Percentiles rank a stretch among this genome's conserved stretches.
phyloP scores from a whole-genome alignment of 768 basidiomycete genomes.

The Boletus subcaerulescens region DNA sequence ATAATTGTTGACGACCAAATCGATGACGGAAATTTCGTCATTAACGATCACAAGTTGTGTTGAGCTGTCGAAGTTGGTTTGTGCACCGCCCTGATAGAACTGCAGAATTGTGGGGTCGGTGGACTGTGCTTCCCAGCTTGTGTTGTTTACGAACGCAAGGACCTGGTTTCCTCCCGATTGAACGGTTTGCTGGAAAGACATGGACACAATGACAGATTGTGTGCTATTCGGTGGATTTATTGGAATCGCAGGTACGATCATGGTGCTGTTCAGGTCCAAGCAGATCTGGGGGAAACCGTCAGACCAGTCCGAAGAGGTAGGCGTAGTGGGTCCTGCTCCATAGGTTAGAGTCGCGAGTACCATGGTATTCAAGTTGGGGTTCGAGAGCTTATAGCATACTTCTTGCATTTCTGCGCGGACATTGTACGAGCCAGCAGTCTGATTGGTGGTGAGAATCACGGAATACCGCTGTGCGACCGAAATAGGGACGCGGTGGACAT shows the following conservation, averaged over 20 bases:
- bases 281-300: slow-evolving; percentile 23
- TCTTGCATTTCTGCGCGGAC: slow-evolving; percentile 39
- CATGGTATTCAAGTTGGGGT: slow-evolving; percentile 27
- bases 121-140: slow-evolving; percentile 25
- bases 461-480: slow-evolving; percentile 50
- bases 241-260: slow-evolving; percentile 26
- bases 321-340: slow-evolving; percentile 23
- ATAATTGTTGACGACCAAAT: slow-evolving; percentile 21
- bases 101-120: slow-evolving; percentile 31
- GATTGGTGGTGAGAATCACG: slow-evolving; percentile 43
- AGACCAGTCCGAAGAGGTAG: slow-evolving; percentile 27
- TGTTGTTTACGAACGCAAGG: slow-evolving; percentile 26
- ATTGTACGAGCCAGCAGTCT: slow-evolving; percentile 33
- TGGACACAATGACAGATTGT: slow-evolving; percentile 10
- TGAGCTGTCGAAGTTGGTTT: slow-evolving; percentile 23
- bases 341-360: slow-evolving; percentile 31
- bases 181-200: slow-evolving; percentile 27
- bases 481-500: slow-evolving; percentile 39
- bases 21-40: slow-evolving; percentile 28
- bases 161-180: slow-evolving; percentile 26
- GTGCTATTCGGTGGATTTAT: slow-evolving; percentile 31
- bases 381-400: slow-evolving; percentile 29
- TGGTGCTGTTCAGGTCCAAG: slow-evolving; percentile 28
- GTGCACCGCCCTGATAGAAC: slow-evolving; percentile 22
- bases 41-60: slow-evolving; percentile 26